Conservation (phyloP, 768 basidiomycete genomes). For the Mycena chlorophos region DNA sequence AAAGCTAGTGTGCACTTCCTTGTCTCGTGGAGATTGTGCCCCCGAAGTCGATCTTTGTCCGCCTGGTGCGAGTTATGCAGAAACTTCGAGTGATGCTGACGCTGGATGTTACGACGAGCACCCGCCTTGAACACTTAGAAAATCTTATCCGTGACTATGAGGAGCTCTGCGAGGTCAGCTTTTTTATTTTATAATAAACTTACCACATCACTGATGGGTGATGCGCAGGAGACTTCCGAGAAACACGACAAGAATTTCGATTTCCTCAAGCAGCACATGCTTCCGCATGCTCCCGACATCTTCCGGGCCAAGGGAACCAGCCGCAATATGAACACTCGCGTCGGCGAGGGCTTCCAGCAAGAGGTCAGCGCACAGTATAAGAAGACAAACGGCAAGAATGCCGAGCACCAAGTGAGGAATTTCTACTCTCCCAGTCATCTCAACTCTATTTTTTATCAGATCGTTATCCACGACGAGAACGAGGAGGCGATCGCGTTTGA, state of each 20-base stretch:
- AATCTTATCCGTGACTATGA: slow-evolving; percentile 21
- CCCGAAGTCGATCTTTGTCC: slow-evolving; percentile 24
- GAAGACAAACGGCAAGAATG: slow-evolving; percentile 34
- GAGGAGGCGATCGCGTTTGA: slow-evolving; percentile 28
- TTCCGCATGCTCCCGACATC: slow-evolving; percentile 25
- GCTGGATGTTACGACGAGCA: slow-evolving; percentile 28
- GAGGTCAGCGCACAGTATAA: slow-evolving; percentile 27
- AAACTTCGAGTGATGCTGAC: slow-evolving; percentile 27
- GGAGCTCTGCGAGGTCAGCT: slow-evolving; percentile 7
- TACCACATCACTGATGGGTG: too few species aligned
- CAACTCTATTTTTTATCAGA: slow-evolving; percentile 14
- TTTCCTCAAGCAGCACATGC: slow-evolving; percentile 32
- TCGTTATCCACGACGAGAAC: slow-evolving; percentile 28
- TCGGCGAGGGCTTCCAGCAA: slow-evolving; percentile 35
- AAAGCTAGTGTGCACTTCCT: slow-evolving; percentile 28
- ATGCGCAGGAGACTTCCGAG: slow-evolving; percentile 19
- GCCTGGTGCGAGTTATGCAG: slow-evolving; percentile 28
- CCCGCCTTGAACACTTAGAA: slow-evolving; percentile 22
- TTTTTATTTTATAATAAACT: neutral
- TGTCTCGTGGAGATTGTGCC: slow-evolving; percentile 32
- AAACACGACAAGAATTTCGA: slow-evolving; percentile 30
- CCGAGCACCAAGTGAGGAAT: slow-evolving; percentile 30
- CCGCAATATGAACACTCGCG: slow-evolving; percentile 29
- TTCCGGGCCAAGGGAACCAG: slow-evolving; percentile 29
- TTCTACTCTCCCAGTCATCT: neutral